Conservation (phyloP, 2,329 filamentous ascomycete genomes). For the Arthroderma sp. region DNA sequence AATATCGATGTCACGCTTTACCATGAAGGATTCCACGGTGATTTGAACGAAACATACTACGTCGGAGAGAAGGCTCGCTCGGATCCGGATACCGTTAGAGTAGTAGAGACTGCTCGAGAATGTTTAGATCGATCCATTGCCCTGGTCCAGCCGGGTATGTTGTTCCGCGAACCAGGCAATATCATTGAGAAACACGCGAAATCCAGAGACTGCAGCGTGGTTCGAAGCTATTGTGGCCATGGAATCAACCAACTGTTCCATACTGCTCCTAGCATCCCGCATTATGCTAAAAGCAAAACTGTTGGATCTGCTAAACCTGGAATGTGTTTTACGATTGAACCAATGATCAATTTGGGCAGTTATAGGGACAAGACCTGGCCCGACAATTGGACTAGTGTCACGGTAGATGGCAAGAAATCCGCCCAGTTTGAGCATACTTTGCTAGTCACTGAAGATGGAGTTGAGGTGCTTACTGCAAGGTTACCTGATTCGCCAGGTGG, state of each 20-base stretch:
- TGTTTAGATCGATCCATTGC: constrained; percentile 85
- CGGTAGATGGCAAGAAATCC: constrained; percentile 73
- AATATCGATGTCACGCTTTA: constrained; percentile 95
- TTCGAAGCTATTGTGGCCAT: constrained; percentile 92
- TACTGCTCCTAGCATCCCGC: constrained; percentile 82
- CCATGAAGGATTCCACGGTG: constrained; percentile 87
- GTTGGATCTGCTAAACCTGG: constrained; percentile 86
- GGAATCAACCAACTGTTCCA: constrained; percentile 93
- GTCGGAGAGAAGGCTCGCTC: constrained; percentile 76
- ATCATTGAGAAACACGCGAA: constrained; percentile 94
- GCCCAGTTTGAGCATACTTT: constrained; percentile 92
- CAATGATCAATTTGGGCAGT: constrained; percentile 89
- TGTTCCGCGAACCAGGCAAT: constrained; percentile 87
- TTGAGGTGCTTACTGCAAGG: constrained; percentile 68
- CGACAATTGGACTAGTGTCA: constrained; percentile 96
- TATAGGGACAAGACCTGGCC: constrained; percentile 94
- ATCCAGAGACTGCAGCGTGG: constrained; percentile 69
- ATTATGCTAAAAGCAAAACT: constrained; percentile 98
- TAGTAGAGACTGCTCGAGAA: constrained; percentile 80
- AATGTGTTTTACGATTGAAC: constrained; percentile 98
- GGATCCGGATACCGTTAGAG: constrained; percentile 73
- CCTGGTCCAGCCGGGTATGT: constrained; percentile 80
- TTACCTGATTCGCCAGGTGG: constrained; percentile 62
- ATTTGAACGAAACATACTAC: constrained; percentile 98
- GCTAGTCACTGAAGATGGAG: constrained; percentile 67